These are phyloP conservation scores for Theobroma cacao DNA, from an alignment of 345 rosid species.

Conservation along the genomic window DNA sequence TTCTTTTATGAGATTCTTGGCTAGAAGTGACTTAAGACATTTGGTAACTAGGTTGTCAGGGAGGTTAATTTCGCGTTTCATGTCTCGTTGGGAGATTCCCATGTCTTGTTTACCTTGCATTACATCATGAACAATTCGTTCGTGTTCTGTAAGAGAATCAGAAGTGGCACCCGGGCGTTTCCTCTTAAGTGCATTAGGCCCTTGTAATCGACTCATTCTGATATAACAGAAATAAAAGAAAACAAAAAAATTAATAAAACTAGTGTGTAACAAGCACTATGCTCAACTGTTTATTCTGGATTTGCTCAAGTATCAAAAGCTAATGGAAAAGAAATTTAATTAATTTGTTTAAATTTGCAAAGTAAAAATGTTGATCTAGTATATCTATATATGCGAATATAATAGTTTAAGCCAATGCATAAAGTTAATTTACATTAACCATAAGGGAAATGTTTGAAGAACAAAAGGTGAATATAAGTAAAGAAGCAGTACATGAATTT, in stretches of 20 bases:
- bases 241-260: background rate
- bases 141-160: constrained; percentile 45
- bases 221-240: background rate
- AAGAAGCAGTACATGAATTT: too few relatives aligned
- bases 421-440: too few relatives aligned
- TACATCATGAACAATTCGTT: constrained; percentile 35
- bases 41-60: constrained; percentile 32
- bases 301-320: too few relatives aligned
- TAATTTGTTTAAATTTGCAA: too few relatives aligned
- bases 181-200: constrained; percentile 37
- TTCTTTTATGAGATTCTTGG: constrained; percentile 54
- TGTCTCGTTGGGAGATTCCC: constrained; percentile 51
- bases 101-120: constrained; percentile 56
- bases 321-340: too few relatives aligned
- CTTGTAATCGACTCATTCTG: constrained; percentile 4
- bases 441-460: too few relatives aligned
- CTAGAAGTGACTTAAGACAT: constrained; percentile 39
- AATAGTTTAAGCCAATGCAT: too few relatives aligned
- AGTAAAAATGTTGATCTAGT: too few relatives aligned
- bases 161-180: constrained; percentile 44
- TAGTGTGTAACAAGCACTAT: too few relatives aligned
- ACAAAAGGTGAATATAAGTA: too few relatives aligned
- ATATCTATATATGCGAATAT: too few relatives aligned
- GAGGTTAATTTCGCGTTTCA: constrained; percentile 46
- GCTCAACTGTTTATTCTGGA: too few relatives aligned